Conservation (phyloP, 352 stramenopile species). For the Phytophthora cactorum region DNA sequence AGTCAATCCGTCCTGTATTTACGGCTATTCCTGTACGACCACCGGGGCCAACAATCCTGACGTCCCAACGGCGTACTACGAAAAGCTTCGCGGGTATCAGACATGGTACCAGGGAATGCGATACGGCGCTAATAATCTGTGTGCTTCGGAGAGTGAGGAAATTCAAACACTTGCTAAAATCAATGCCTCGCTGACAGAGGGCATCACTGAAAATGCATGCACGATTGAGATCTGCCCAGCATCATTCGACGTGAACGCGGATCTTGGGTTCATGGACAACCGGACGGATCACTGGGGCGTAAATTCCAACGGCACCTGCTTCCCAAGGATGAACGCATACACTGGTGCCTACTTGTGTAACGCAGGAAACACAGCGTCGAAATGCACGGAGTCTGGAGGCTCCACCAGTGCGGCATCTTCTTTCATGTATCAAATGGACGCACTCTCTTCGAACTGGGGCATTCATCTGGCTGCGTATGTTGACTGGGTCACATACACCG, state of each 20-base stretch:
- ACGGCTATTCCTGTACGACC: constrained; percentile 28
- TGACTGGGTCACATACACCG: constrained; percentile 31
- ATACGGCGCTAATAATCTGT: constrained; percentile 67
- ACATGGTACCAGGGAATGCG: constrained; percentile 67
- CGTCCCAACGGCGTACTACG: constrained; percentile 42
- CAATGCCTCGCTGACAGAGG: constrained; percentile 21
- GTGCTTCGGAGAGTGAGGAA: constrained; percentile 14
- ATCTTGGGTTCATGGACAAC: constrained; percentile 37
- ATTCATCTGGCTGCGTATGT: constrained; percentile 81
- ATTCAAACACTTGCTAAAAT: constrained; percentile 30
- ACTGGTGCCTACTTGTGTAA: constrained; percentile 57
- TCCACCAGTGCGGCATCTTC: constrained; percentile 35
- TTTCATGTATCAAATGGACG: constrained; percentile 61
- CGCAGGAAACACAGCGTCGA: constrained; percentile 32
- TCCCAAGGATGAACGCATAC: constrained; percentile 56
- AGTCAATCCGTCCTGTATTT: constrained; percentile 7
- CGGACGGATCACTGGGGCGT: constrained; percentile 27
- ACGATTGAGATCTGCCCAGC: constrained; percentile 39
- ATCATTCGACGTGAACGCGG: constrained; percentile 53
- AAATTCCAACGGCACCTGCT: not conserved
- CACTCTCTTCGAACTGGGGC: constrained; percentile 91
- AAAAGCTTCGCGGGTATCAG: constrained; percentile 21
- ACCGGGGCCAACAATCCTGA: constrained; percentile 47
- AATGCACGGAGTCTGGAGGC: constrained; percentile 34
- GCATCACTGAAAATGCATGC: constrained; percentile 56